Evolutionary conservation across 2,329 filamentous ascomycete species (phyloP).

Genomic region (Waltergamsia citrina): DNA sequence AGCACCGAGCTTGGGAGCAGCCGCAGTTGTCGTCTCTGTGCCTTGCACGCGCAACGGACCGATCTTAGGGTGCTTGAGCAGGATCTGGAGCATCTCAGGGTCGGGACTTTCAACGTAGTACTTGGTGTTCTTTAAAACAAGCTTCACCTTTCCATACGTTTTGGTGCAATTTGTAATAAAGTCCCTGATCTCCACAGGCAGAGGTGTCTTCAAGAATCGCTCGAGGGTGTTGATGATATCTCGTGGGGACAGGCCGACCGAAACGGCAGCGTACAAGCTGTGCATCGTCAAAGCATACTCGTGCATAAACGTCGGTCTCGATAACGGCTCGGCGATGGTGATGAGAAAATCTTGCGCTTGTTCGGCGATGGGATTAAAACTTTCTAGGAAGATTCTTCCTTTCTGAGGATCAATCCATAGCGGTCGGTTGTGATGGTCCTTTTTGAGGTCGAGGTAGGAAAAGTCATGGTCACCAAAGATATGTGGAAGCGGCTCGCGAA

Average conservation of each 20-base stretch:
- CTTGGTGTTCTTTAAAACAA: conserved; percentile 88
- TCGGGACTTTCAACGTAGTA: conserved; percentile 93
- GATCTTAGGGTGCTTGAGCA: conserved; percentile 80
- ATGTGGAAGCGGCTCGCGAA: conserved; percentile 33
- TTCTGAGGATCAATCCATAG: conserved; percentile 88
- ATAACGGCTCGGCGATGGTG: conserved; percentile 88
- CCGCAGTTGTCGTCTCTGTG: conserved; percentile 61
- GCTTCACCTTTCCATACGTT: conserved; percentile 90
- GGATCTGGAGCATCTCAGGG: conserved; percentile 71
- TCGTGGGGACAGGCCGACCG: conserved; percentile 78
- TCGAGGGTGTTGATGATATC: conserved; percentile 87
- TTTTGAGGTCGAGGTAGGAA: conserved; percentile 72
- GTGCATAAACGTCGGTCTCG: conserved; percentile 81
- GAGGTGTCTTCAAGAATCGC: conserved; percentile 76
- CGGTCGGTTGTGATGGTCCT: conserved; percentile 81
- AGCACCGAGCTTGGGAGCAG: conserved; percentile 76
- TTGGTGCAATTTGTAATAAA: conserved; percentile 76
- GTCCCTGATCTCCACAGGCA: conserved; percentile 69
- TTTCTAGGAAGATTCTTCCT: conserved; percentile 85
- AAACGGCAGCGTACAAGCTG: conserved; percentile 90
- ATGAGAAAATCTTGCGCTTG: conserved; percentile 92
- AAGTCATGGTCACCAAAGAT: conserved; percentile 56
- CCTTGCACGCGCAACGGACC: conserved; percentile 69
- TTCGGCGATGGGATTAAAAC: conserved; percentile 78
- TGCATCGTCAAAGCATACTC: conserved; percentile 89